Evolutionary conservation across 2,329 filamentous ascomycete genomes (phyloP).

Genomic region (Sclerotinia subarctica): DNA sequence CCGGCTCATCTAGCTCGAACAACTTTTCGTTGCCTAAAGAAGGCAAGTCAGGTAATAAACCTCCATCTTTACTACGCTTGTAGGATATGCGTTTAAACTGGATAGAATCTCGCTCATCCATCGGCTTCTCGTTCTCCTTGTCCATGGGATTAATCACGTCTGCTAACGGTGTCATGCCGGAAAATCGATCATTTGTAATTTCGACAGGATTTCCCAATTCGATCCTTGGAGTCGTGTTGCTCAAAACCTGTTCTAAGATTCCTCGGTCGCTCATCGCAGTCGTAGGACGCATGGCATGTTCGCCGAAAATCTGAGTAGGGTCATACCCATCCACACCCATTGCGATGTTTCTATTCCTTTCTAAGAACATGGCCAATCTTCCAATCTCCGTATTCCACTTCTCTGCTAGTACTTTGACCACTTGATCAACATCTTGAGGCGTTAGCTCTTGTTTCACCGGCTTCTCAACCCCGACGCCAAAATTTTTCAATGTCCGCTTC

Average conservation of each 20-base stretch:
- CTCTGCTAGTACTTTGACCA: constrained; percentile 33
- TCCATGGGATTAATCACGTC: constrained; percentile 7
- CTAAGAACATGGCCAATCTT: constrained; percentile 34
- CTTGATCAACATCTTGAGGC: constrained; percentile 37
- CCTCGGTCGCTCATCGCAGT: constrained; percentile 36
- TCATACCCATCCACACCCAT: constrained; percentile 28
- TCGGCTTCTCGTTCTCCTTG: constrained; percentile 17
- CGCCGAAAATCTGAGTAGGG: constrained; percentile 24
- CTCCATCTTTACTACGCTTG: constrained; percentile 18
- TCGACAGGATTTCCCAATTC: constrained; percentile 36
- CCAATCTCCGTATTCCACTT: constrained; percentile 36
- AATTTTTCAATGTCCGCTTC: constrained; percentile 33
- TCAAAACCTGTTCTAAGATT: constrained; percentile 38
- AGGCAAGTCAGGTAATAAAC: constrained; percentile 18
- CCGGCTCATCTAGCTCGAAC: constrained; percentile 14
- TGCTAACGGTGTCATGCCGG: constrained; percentile 21
- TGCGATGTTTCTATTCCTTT: constrained; percentile 37
- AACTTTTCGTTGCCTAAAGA: constrained; percentile 22
- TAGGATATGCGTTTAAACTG: constrained; percentile 20
- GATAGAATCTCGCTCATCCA: not conserved
- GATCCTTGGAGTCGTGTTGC: constrained; percentile 36
- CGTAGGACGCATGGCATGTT: constrained; percentile 34
- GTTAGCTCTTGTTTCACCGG: constrained; percentile 33
- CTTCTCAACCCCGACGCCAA: constrained; percentile 32
- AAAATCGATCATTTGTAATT: constrained; percentile 26